These are phyloP conservation scores for Oryza coarctata DNA, from an alignment of 176 grass and related monocot species.

Conservation along the genomic window DNA sequence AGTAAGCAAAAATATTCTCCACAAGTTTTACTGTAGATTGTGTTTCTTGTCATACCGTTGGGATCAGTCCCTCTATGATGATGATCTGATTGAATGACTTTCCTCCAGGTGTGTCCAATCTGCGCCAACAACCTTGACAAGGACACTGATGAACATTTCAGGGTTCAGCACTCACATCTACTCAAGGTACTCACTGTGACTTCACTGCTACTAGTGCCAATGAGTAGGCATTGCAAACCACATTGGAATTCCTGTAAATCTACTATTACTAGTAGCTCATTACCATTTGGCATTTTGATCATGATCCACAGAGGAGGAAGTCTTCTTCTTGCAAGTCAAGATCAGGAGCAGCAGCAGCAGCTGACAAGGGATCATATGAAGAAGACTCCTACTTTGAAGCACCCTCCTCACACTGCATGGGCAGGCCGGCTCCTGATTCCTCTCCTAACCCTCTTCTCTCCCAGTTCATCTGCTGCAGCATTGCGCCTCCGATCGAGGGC, in stretches of 20 bases:
- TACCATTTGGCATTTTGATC: neutral
- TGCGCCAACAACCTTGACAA: conserved; percentile 52
- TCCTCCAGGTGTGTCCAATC: conserved; percentile 60
- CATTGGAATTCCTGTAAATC: neutral
- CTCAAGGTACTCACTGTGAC: conserved; percentile 42
- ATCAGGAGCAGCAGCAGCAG: neutral
- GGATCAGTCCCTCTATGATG: neutral
- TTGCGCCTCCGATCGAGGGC: neutral
- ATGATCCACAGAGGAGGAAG: conserved; percentile 50
- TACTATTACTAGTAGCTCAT: neutral
- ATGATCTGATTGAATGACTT: conserved; percentile 2
- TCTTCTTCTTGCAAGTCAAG: conserved; percentile 38
- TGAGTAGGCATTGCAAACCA: neutral
- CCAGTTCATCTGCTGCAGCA: conserved; percentile 57
- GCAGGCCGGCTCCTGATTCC: neutral
- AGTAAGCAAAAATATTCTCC: neutral
- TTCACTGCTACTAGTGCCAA: neutral
- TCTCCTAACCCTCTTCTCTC: conserved; percentile 52
- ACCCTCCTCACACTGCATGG: neutral
- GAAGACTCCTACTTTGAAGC: conserved; percentile 32
- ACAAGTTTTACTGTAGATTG: neutral
- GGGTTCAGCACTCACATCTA: conserved; percentile 39
- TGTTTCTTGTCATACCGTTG: neutral
- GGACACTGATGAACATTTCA: conserved; percentile 56
- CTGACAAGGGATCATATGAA: conserved; percentile 32